These are phyloP conservation scores for Lactarius akahatsu DNA, from an alignment of 768 basidiomycete genomes.

Conservation along the genomic window DNA sequence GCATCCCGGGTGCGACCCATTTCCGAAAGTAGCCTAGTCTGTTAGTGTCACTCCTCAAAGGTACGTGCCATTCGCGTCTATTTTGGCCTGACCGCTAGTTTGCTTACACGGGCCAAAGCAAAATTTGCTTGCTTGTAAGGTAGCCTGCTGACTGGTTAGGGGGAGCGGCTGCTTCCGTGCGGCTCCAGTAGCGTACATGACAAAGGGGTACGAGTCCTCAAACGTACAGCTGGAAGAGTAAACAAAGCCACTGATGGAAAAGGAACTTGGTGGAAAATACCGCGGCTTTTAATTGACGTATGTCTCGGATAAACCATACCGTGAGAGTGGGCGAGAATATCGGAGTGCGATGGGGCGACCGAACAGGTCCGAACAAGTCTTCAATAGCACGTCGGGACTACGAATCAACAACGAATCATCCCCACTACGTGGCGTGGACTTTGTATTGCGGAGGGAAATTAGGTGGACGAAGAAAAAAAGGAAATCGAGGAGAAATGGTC, in stretches of 20 bases:
- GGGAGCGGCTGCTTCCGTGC: neutral
- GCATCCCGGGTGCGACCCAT: neutral
- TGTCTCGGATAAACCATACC: slow-evolving; percentile 11
- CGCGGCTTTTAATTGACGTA: neutral
- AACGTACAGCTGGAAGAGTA: neutral
- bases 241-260: slow-evolving; percentile 2
- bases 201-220: neutral
- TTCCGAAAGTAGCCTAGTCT: neutral
- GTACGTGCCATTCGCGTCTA: neutral
- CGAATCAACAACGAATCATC: neutral
- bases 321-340: slow-evolving; percentile 1
- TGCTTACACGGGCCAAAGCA: neutral
- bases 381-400: slow-evolving; percentile 7
- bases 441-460: slow-evolving; percentile 4
- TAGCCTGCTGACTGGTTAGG: neutral
- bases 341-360: neutral
- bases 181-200: neutral
- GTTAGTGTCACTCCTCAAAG: neutral
- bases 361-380: slow-evolving; percentile 5
- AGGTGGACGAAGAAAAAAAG: slow-evolving; percentile 9
- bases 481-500: slow-evolving; percentile 9
- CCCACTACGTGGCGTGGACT: neutral
- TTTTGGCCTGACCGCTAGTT: neutral
- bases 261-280: neutral
- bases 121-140: neutral